A percentile compares a stretch with the other conserved stretches of the same genome.
Evolutionary conservation across 345 rosid species (phyloP).

Genomic region (Citropsis articulata): DNA sequence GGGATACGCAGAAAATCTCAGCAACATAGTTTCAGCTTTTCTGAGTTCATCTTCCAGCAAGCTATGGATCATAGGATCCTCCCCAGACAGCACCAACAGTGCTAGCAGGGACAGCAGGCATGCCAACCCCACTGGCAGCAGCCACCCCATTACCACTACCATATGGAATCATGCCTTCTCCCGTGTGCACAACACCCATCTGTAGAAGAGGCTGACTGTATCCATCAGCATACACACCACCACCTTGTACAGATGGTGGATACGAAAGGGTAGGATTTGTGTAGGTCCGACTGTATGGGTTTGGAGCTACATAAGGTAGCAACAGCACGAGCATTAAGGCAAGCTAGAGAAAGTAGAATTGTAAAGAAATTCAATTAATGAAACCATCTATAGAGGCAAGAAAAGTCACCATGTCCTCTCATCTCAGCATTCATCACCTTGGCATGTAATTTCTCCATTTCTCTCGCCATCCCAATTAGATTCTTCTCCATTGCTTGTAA

Average conservation of each 20-base stretch:
- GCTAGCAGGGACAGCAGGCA: conserved; percentile 13
- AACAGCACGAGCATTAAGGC: conserved; percentile 10
- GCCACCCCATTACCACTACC: conserved; percentile 20
- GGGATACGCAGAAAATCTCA: not conserved
- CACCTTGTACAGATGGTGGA: conserved; percentile 20
- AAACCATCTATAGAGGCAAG: not conserved
- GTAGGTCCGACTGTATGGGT: conserved; percentile 23
- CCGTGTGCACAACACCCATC: conserved; percentile 18
- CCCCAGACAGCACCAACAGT: conserved; percentile 21
- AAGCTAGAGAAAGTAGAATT: not conserved
- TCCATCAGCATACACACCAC: conserved; percentile 26
- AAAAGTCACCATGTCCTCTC: conserved; percentile 37
- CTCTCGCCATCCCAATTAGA: conserved; percentile 60
- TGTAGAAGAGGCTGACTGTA: conserved; percentile 25
- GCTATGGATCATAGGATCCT: conserved; percentile 31
- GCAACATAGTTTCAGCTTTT: not conserved
- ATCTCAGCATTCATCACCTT: conserved; percentile 46
- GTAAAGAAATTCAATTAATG: not conserved
- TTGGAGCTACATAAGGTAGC: conserved; percentile 26
- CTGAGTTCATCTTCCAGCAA: conserved; percentile 15
- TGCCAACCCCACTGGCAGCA: conserved; percentile 3
- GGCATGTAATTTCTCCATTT: conserved; percentile 55
- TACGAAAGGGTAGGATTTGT: conserved; percentile 23
- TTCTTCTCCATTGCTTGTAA: conserved; percentile 62
- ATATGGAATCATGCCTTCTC: conserved; percentile 24